These are phyloP conservation scores for Baorangia bicolor DNA, from an alignment of 768 basidiomycete genomes.

Conservation along the genomic window DNA sequence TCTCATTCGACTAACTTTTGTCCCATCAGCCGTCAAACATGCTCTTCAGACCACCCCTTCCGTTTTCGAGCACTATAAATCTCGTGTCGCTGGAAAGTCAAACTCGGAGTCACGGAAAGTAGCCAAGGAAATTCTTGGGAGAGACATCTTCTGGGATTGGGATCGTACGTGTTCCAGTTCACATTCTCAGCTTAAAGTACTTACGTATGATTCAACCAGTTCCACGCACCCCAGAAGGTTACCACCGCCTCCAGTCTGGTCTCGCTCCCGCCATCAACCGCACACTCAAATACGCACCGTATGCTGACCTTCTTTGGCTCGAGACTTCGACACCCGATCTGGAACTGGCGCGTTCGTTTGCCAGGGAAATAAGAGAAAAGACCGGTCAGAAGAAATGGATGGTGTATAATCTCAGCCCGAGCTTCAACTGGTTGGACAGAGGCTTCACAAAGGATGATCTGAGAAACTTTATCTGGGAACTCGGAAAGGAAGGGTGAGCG, in stretches of 20 bases:
- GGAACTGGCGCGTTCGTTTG: slow-evolving; percentile 74
- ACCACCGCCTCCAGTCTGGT: slow-evolving; percentile 84
- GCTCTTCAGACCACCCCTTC: slow-evolving; percentile 20
- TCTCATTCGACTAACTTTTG: neutral
- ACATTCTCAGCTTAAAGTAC: neutral
- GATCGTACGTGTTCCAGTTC: slow-evolving; percentile 55
- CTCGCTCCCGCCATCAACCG: slow-evolving; percentile 81
- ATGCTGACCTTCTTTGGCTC: slow-evolving; percentile 89
- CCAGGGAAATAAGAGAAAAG: slow-evolving; percentile 67
- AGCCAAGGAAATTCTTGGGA: slow-evolving; percentile 66
- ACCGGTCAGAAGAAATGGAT: slow-evolving; percentile 70
- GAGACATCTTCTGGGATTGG: slow-evolving; percentile 84
- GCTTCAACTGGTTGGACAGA: slow-evolving; percentile 88
- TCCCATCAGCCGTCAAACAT: slow-evolving; percentile 21
- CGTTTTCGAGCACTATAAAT: slow-evolving; percentile 59
- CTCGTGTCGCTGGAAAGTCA: slow-evolving; percentile 61
- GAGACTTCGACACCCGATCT: slow-evolving; percentile 91
- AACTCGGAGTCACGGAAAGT: slow-evolving; percentile 68
- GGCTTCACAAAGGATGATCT: slow-evolving; percentile 76
- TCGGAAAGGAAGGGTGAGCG: slow-evolving; percentile 80
- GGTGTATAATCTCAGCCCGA: slow-evolving; percentile 92
- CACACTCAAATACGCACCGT: slow-evolving; percentile 75
- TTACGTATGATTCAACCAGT: slow-evolving; percentile 41
- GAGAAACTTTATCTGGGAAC: slow-evolving; percentile 86
- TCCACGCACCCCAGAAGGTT: slow-evolving; percentile 87